Base-by-base conservation (phyloP, 139 green algal genomes). In the Picochlorum sp. region DNA sequence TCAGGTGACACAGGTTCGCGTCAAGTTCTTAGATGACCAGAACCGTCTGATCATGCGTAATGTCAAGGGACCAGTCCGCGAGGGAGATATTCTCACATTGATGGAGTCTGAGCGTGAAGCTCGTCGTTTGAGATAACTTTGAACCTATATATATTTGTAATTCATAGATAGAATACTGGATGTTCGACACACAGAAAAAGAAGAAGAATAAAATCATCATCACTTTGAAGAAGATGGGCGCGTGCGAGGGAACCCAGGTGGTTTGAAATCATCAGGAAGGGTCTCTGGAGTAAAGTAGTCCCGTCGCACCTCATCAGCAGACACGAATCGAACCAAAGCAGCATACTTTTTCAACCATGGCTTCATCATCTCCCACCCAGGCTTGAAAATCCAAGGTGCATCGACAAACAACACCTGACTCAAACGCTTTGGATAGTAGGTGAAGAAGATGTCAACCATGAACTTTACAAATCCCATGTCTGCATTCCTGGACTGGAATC, bases 41-140 rank as follows among this genome's bases (percentile, higher is more conserved):
- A 91, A 95, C 78, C 89, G 94, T 45, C 81, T 95, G 41, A 98
- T 98, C 78, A 99, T 98, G 94, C 80, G 94, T 52, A 99, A 98
- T 75, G 94, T 98, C 24, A 99, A 99, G 86, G 94, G 94, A 54
- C 94, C 94, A 57, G 93, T 98, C n/a, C 83, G 93, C 10, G 90
- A 97, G 76, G 92, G 92, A 95, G 92, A 98, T 79, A 97, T 98
- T 72, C 83, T 98, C 60, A 94, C 92, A 14, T 82, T 98, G 44
- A 82, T 98, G 83, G 92, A 98, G 80, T 98, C 92, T 66, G 92
- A 98, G 87, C 92, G 92, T 67, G 92, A 98, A 83, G 92, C 92
- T n/a, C 78, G 92, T 56, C 75, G 92, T 67, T 82, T 98, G 52
- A 74, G 92, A 63, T 98, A 66, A 32, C 41, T 21, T 9, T 45